Conservation (phyloP, 805 yeast genomes). For the Wickerhamomyces ciferrii region DNA sequence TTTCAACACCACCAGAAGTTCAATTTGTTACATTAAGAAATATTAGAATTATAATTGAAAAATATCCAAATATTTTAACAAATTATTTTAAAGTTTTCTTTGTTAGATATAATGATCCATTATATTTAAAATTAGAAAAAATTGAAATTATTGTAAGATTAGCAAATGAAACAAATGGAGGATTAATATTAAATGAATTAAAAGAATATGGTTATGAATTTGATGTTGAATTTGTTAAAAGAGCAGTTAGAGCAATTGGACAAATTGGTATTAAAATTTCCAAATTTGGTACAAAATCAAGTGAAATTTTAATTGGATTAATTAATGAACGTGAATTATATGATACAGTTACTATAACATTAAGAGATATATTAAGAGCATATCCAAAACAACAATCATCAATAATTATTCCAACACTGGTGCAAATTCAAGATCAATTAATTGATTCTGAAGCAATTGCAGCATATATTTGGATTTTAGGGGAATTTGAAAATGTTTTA, state of each 20-base stretch:
- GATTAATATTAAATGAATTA: slow-evolving; percentile 59
- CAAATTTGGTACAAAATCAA: slow-evolving; percentile 44
- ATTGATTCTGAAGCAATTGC: slow-evolving; percentile 46
- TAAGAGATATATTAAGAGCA: slow-evolving; percentile 63
- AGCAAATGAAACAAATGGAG: slow-evolving; percentile 54
- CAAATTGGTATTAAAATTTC: slow-evolving; percentile 65
- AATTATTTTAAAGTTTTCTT: slow-evolving; percentile 86
- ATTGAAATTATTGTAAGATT: slow-evolving; percentile 69
- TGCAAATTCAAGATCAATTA: slow-evolving; percentile 40
- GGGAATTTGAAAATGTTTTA: slow-evolving; percentile 65
- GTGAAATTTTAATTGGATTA: slow-evolving; percentile 55
- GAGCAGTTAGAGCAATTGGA: slow-evolving; percentile 63
- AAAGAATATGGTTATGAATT: slow-evolving; percentile 83
- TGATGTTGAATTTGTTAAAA: slow-evolving; percentile 70
- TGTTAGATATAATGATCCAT: slow-evolving; percentile 81
- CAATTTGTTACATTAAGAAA: slow-evolving; percentile 92
- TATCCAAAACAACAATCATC: slow-evolving; percentile 44
- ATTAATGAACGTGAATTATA: slow-evolving; percentile 61
- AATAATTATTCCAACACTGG: slow-evolving; percentile 50
- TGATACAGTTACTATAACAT: slow-evolving; percentile 56
- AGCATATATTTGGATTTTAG: slow-evolving; percentile 61
- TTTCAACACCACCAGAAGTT: slow-evolving; percentile 88
- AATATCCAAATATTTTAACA: slow-evolving; percentile 74
- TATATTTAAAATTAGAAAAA: slow-evolving; percentile 72
- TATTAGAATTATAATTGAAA: slow-evolving; percentile 82